These are phyloP conservation scores for Daldinia bambusicola DNA, from an alignment of 495 filamentous ascomycete species.

Conservation along the genomic window DNA sequence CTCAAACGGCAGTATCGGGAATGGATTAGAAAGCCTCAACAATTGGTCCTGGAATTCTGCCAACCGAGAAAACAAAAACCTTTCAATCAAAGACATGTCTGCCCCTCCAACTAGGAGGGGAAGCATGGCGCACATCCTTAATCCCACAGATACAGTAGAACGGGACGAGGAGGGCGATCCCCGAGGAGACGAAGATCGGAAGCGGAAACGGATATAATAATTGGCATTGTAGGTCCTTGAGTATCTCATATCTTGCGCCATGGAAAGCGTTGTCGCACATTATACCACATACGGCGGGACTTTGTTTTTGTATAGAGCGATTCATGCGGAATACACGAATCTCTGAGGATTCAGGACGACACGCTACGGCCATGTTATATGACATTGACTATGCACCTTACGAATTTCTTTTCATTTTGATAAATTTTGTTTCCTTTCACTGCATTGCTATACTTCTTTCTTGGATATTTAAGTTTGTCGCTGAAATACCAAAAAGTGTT, in stretches of 20 bases:
- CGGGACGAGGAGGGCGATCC: constrained; percentile 59
- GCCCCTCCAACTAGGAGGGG: constrained; percentile 66
- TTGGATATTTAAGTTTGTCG: constrained; percentile 28
- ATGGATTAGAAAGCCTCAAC: constrained; percentile 59
- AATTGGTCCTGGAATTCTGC: constrained; percentile 65
- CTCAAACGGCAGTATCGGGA: constrained; percentile 54
- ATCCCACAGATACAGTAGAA: constrained; percentile 67
- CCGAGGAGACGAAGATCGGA: constrained; percentile 70
- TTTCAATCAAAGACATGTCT: constrained; percentile 63
- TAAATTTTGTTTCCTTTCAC: constrained; percentile 20
- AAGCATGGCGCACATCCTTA: constrained; percentile 75
- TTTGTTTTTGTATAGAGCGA: constrained; percentile 43
- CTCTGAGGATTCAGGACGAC: constrained; percentile 40
- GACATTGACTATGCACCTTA: constrained; percentile 38
- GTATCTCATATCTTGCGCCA: constrained; percentile 26
- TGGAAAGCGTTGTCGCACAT: constrained; percentile 38
- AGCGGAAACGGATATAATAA: constrained; percentile 76
- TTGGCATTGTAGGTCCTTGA: constrained; percentile 9
- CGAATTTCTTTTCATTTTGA: constrained; percentile 35
- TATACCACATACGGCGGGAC: constrained; percentile 41
- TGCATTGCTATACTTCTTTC: constrained; percentile 28
- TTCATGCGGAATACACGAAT: constrained; percentile 43
- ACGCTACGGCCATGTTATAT: constrained; percentile 37
- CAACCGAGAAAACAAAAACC: constrained; percentile 56
- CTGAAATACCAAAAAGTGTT: constrained; percentile 37